Conservation (phyloP, 164 flowering plant genomes). For the Euptelea pleiosperma region DNA sequence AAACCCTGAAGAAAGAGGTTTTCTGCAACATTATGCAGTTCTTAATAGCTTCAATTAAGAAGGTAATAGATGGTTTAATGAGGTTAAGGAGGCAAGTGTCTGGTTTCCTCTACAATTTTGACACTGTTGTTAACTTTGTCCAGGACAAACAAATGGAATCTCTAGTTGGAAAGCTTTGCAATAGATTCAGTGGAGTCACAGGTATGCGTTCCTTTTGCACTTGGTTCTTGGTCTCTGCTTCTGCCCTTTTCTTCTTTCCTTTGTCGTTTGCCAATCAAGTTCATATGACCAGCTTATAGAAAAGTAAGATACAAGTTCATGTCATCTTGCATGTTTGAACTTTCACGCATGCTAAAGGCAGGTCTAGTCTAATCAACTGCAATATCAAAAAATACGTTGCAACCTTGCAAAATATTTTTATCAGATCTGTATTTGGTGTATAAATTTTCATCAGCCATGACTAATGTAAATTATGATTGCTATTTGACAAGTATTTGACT, state of each 20-base stretch:
- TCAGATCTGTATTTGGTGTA: no score
- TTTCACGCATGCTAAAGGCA: no score
- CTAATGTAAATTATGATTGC: no score
- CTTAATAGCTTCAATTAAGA: slow-evolving; percentile 86
- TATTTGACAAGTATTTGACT: no score
- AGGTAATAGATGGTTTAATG: slow-evolving; percentile 45
- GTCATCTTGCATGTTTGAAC: no score
- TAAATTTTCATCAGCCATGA: no score
- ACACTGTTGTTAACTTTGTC: slow-evolving; percentile 9
- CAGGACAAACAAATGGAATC: slow-evolving; percentile 97
- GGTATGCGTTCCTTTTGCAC: slow-evolving; percentile 32
- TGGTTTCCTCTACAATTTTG: neutral
- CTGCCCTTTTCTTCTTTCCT: neutral
- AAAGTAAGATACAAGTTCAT: no score
- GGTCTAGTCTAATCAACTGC: no score
- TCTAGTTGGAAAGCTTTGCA: slow-evolving; percentile 87
- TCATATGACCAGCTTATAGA: neutral
- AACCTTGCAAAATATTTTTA: no score
- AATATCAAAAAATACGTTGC: no score
- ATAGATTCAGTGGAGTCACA: slow-evolving; percentile 72
- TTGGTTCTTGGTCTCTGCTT: neutral
- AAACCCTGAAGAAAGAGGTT: slow-evolving; percentile 58
- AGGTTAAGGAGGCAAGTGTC: neutral
- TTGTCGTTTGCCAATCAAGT: neutral
- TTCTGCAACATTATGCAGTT: slow-evolving; percentile 97